Evolutionary conservation across 2,329 filamentous ascomycete species (phyloP).

Genomic region (Xylaria sp.): DNA sequence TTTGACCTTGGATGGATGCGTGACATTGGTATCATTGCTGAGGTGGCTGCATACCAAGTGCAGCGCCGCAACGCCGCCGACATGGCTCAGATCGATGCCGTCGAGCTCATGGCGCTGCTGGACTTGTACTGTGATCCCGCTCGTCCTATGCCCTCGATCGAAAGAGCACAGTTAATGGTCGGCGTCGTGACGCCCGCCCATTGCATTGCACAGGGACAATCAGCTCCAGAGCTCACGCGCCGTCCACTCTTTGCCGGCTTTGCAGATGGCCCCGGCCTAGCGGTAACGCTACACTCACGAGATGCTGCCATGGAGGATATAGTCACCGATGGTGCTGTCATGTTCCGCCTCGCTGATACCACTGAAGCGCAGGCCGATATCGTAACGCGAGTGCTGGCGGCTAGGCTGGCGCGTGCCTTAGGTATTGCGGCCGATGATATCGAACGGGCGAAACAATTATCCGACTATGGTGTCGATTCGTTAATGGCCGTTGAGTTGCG

Average conservation of each 20-base stretch:
- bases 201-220: not conserved
- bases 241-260: not conserved
- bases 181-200: not conserved
- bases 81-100: not conserved
- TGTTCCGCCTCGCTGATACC: not conserved
- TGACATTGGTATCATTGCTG: conserved; percentile 1
- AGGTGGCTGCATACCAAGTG: not conserved
- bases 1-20: conserved; percentile 3
- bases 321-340: not conserved
- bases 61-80: not conserved
- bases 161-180: not conserved
- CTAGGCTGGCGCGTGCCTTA: not conserved
- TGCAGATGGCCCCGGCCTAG: not conserved
- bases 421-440: not conserved
- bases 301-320: not conserved
- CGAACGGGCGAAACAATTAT: not conserved
- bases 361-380: not conserved
- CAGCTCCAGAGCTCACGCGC: not conserved
- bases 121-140: not conserved
- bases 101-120: not conserved
- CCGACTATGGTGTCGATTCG: not conserved
- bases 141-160: not conserved
- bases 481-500: not conserved
- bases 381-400: not conserved
- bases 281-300: not conserved